Conservation (phyloP, 768 basidiomycete genomes). For the Lentinus brumalis region DNA sequence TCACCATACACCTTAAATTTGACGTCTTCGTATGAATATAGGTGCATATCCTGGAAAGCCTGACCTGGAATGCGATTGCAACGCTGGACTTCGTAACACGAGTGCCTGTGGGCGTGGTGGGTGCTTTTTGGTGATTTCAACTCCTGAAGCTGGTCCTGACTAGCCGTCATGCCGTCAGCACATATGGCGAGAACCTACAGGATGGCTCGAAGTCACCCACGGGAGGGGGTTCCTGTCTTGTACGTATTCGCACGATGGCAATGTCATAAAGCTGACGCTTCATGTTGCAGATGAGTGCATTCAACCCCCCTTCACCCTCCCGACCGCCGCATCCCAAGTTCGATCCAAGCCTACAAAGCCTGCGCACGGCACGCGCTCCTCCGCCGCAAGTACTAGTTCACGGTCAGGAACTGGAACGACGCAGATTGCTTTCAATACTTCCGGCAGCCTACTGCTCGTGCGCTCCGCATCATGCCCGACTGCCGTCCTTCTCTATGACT, state of each 20-base stretch:
- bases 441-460: slow-evolving; percentile 70
- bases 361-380: slow-evolving; percentile 10
- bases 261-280: not conserved
- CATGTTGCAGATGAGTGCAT: slow-evolving; percentile 60
- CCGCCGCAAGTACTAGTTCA: slow-evolving; percentile 38
- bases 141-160: not conserved
- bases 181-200: slow-evolving; percentile 83
- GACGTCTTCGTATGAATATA: slow-evolving; percentile 29
- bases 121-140: slow-evolving; percentile 26
- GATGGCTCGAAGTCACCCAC: slow-evolving; percentile 83
- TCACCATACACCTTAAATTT: not conserved
- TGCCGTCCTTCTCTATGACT: slow-evolving; percentile 20
- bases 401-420: slow-evolving; percentile 33
- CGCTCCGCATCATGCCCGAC: slow-evolving; percentile 54
- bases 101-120: slow-evolving; percentile 57
- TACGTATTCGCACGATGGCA: slow-evolving; percentile 33
- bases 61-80: slow-evolving; percentile 71
- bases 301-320: slow-evolving; percentile 55
- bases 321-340: slow-evolving; percentile 50
- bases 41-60: slow-evolving; percentile 74
- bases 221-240: slow-evolving; percentile 90
- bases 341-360: slow-evolving; percentile 48
- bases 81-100: slow-evolving; percentile 64
- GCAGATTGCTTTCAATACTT: slow-evolving; percentile 82
- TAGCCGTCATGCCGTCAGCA: slow-evolving; percentile 43